Evolutionary conservation across 106 monocot species (phyloP).

Genomic region (Platanthera zijinensis): DNA sequence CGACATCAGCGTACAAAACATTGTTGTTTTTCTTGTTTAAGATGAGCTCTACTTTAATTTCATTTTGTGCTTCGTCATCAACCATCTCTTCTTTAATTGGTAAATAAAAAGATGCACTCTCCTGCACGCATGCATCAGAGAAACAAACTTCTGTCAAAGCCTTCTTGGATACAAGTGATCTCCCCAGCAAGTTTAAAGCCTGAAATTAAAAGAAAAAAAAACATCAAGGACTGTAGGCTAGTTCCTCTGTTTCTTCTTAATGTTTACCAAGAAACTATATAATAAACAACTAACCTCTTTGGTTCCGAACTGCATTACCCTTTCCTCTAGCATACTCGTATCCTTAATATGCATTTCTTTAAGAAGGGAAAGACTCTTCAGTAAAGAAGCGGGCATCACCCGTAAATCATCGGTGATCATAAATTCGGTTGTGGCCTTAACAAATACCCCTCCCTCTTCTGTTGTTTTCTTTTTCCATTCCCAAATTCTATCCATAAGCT

Average conservation of each 20-base stretch:
- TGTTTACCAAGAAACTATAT: too few relatives aligned
- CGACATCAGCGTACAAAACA: neutral
- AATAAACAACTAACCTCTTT: neutral
- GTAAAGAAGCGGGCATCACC: neutral
- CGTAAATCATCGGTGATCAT: slow-evolving; percentile 26
- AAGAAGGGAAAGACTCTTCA: too few relatives aligned
- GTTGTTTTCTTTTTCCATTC: neutral
- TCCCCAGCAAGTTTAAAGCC: neutral
- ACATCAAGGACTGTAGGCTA: too few relatives aligned
- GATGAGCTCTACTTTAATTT: neutral
- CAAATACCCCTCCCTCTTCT: slow-evolving; percentile 19
- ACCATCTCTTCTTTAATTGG: neutral
- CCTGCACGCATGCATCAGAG: neutral
- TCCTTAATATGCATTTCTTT: too few relatives aligned
- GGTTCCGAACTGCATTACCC: too few relatives aligned
- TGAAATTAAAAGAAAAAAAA: slow-evolving; percentile 3
- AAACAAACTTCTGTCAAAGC: neutral
- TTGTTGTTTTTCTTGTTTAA: neutral
- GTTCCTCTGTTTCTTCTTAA: too few relatives aligned
- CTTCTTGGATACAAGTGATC: neutral
- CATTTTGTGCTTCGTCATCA: neutral
- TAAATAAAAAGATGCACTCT: neutral
- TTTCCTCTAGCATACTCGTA: too few relatives aligned
- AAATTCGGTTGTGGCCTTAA: neutral
- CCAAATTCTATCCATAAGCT: neutral